These are phyloP conservation scores for Dictyostelium capitatum DNA, from an alignment of 78 protist genomes.

Conservation along the genomic window DNA sequence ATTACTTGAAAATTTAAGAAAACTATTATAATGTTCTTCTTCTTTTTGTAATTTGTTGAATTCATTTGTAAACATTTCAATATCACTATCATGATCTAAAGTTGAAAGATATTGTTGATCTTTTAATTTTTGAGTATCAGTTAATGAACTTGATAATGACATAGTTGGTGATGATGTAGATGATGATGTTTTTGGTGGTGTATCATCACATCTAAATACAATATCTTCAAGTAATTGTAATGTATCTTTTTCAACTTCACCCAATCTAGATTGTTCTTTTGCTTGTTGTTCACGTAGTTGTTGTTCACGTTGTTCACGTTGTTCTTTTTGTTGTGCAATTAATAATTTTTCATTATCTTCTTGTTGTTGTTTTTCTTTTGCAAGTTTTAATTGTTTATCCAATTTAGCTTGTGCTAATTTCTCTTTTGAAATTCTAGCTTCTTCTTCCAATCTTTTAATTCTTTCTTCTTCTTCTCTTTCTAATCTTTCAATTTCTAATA, in stretches of 20 bases:
- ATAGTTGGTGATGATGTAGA: slow-evolving; percentile 8
- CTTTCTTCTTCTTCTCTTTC: slow-evolving; percentile 24
- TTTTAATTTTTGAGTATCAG: not conserved
- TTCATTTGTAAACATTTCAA: not conserved
- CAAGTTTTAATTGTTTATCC: not conserved
- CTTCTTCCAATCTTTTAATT: slow-evolving; percentile 2
- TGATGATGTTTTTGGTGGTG: not conserved
- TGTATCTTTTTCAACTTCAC: not conserved
- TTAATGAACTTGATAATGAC: not conserved
- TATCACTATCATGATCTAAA: not conserved
- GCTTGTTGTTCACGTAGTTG: not conserved
- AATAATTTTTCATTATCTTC: slow-evolving; percentile 6
- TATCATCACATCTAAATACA: not conserved
- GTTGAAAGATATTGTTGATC: not conserved
- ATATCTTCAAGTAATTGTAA: not conserved
- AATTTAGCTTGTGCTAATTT: slow-evolving; percentile 1
- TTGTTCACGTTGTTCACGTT: slow-evolving; percentile 1
- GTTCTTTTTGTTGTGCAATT: too few relatives aligned
- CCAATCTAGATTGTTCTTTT: not conserved
- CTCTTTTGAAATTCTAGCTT: slow-evolving; percentile 2
- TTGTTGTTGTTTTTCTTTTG: not conserved
- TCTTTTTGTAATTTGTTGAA: slow-evolving; percentile 10
- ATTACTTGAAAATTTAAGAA: not conserved
- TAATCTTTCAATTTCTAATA: not conserved
- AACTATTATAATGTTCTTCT: not conserved